Evolutionary conservation across 1,139 yeast genomes (phyloP), one percentile per base, ranked within the genome.

Genomic region (Debaryomyces psychrophilus): DNA sequence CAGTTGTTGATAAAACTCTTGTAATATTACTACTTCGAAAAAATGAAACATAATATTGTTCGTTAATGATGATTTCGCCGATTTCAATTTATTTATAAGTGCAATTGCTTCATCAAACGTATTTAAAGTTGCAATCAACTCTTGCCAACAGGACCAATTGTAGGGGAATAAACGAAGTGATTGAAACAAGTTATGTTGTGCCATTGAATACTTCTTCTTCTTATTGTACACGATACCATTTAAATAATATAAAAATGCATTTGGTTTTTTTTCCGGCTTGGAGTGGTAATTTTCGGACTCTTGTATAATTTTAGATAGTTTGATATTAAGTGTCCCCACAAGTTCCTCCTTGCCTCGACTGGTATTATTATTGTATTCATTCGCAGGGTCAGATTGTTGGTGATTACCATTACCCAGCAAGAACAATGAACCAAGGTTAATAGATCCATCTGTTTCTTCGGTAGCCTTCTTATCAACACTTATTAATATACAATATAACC

Each of bases 141-240:
- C 98, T 50, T 79, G 78, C 98, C 98, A 95, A 49, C 95, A 88
- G 45, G 93, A 82, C 98, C 98, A 93, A 59, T 93, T 93, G 62
- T 78, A 87, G 0, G 97, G 96, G 56, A 85, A 90, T 23, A 77
- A 43, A 15, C 71, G 63, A 14, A 87, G 62, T 1, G 97, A 86
- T 43, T 73, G 72, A 38, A 82, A 69, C 37, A 90, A 73, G 42
- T 72, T 70, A 22, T 74, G 69, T 48, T 85, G 82, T 0, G 97
- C 97, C 37, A 72, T 67, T 2, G 69, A 57, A 23, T 68, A 69
- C 52, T 86, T 82, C 49, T 84, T 83, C 58, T 85, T 85, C 52
- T 81, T 82, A 47, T 82, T 72, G 50, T 84, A 76, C 2, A 87
- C 73, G 4, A 87, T 63, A 1, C 96, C 95, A 46, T 77, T 74